Base-by-base conservation (phyloP, 768 basidiomycete genomes). In the Suillus tomentosus region DNA sequence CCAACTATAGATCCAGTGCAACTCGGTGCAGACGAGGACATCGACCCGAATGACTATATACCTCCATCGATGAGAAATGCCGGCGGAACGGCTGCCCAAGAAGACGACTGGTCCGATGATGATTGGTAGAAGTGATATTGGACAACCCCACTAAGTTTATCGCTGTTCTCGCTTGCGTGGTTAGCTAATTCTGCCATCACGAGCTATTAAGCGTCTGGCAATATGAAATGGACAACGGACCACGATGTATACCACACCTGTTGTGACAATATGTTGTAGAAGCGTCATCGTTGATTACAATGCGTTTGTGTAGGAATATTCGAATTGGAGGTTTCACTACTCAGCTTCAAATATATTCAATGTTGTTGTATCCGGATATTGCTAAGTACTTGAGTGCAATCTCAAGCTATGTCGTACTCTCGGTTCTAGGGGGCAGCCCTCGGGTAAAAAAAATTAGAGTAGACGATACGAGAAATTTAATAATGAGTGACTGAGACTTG, bases 31-130 rank as follows among this genome's bases (percentile, higher is more conserved):
- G 50, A 40, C 9, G 51, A 54, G 2, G 64, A 65, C 1, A 34
- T 34, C 10, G 69, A 72, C 17, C 66, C 65, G 15, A 61, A 70
- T 43, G 67, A 73, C 22, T 64, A 64, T 31, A 39, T 36, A 67
- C 72, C 24, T 57, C 66, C 24, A 55, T 62, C 42, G 66, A 69
- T n/a, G 22, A 57, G 5, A 65, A 62, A 17, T 17, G 22, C 34
- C 10, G 51, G 43, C 64, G 63, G 0, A 72, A 70, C 50, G 67
- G 68, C 19, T 34, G 63, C 56, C 42, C 61, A 15, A 31, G 62
- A 56, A 5, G 65, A 71, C 56, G 73, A 75, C 27, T 71, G 68
- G 47, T 76, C 75, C 15, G 72, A 72, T 7, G 74, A 74, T 47
- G 71, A 73, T 36, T 74, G 73, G 74, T 74, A 36, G 60, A 43